These are phyloP conservation scores for Rhododendron henanense DNA, from an alignment of 148 eudicot species.

Conservation along the genomic window DNA sequence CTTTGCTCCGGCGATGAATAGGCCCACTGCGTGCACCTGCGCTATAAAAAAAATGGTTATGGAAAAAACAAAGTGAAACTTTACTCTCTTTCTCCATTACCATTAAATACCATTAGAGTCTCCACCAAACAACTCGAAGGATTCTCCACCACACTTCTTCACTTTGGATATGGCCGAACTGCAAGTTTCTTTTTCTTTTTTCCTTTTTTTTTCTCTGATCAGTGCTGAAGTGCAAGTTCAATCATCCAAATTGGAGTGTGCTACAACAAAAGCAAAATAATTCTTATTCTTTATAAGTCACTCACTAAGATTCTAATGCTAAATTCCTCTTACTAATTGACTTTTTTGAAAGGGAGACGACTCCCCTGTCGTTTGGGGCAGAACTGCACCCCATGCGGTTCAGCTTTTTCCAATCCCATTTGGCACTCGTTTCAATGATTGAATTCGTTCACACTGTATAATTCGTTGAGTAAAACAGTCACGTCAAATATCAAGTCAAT, in stretches of 20 bases:
- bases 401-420: too few relatives aligned
- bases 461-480: background rate
- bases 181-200: background rate
- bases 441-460: background rate
- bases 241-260: constrained; percentile 8
- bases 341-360: background rate
- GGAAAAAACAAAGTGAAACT: background rate
- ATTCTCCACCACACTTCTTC: background rate
- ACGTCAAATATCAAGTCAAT: too few relatives aligned
- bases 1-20: too few relatives aligned
- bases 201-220: background rate
- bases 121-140: background rate
- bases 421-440: background rate
- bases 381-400: background rate
- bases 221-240: background rate
- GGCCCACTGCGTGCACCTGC: too few relatives aligned
- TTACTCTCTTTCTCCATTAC: background rate
- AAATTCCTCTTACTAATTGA: background rate
- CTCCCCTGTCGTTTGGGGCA: background rate
- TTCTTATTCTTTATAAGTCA: constrained; percentile 1
- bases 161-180: background rate
- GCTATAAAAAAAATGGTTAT: background rate
- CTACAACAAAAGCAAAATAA: background rate
- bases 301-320: constrained; percentile 12
- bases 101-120: background rate